Evolutionary conservation across 306 rosid species (phyloP), one percentile per base, ranked within the genome.

Genomic region (Sechiopsis laciniata): DNA sequence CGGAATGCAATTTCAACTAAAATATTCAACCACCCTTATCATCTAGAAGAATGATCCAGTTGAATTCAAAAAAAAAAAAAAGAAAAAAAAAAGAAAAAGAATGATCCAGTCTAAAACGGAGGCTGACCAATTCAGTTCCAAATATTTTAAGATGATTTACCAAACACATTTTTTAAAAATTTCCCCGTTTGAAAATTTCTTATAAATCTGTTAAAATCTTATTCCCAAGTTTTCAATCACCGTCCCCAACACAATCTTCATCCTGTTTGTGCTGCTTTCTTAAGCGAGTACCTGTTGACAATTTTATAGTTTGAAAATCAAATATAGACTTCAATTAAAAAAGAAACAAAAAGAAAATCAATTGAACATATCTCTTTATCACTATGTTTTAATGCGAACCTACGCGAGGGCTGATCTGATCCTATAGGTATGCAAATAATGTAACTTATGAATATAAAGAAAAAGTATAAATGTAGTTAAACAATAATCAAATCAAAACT

Each of bases 201-300:
- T 11, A 45, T 19, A 11, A 42, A 45, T 67, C 72, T 45, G 7
- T 11, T 67, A 20, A 13, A 16, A 67, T 67, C 72, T 17, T 45
- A 45, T 66, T 66, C 0, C 72, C 20, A 40, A n/a, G 45, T 19
- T 66, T 64, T 66, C 72, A 66, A 66, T 48, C 52, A 64, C 71
- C n/a, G 15, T 7, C 22, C 26, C 14, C 24, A 40, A 66, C 17
- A 42, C 8, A 45, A 66, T 66, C 37, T 20, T 48, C 55, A 11
- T 40, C 8, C 8, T 64, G 26, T 40, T 40, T 40, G 71, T 64
- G 42, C 51, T 64, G 51, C 70, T 64, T 64, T 35, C 52, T 16
- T 35, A 64, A 16, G 51, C 24, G 40, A 40, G 16, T 64, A 42
- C 53, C 26, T 37, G 29, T 10, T 64, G 9, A 64, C 53, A 64